Percentiles rank a stretch among this genome's conserved stretches.
These are phyloP conservation scores for Castanopsis chinensis DNA, from an alignment of 306 rosid species.

Conservation along the genomic window DNA sequence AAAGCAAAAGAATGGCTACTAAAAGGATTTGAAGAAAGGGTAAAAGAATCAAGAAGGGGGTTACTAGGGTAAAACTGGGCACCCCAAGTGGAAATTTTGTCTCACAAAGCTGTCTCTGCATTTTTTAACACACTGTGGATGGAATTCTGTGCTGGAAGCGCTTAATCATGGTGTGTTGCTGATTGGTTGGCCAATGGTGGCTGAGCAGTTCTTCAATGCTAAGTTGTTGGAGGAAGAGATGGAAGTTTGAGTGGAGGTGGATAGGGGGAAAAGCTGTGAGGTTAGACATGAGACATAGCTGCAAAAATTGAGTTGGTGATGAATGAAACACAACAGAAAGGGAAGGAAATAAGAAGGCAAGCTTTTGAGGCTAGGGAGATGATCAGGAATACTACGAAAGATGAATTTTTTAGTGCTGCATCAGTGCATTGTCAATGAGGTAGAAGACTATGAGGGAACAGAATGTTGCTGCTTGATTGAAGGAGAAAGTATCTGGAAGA, in stretches of 20 bases:
- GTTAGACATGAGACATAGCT: constrained; percentile 34
- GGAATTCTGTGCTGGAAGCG: constrained; percentile 73
- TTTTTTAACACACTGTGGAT: constrained; percentile 75
- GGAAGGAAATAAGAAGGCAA: constrained; percentile 44
- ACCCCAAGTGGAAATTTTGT: constrained; percentile 59
- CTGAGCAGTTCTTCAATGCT: constrained; percentile 64
- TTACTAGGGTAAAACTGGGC: constrained; percentile 62
- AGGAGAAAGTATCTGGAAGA: no score
- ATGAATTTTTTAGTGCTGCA: constrained; percentile 44
- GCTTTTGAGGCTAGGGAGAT: constrained; percentile 22
- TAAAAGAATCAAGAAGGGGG: constrained; percentile 28
- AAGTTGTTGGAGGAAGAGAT: constrained; percentile 51
- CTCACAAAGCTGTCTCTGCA: constrained; percentile 46
- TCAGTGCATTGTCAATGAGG: neutral
- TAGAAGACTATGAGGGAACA: neutral
- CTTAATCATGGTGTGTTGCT: constrained; percentile 56
- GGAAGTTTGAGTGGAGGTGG: constrained; percentile 69
- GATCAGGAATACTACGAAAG: constrained; percentile 26
- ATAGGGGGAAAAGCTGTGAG: constrained; percentile 56
- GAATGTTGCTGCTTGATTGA: no score
- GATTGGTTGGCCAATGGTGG: constrained; percentile 77
- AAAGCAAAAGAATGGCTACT: constrained; percentile 57
- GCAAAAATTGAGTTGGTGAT: constrained; percentile 46
- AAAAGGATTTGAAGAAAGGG: constrained; percentile 37
- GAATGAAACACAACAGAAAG: constrained; percentile 31